phyloP scores from a whole-genome alignment of 805 yeast genomes.

The Schwanniomyces occidentalis region DNA sequence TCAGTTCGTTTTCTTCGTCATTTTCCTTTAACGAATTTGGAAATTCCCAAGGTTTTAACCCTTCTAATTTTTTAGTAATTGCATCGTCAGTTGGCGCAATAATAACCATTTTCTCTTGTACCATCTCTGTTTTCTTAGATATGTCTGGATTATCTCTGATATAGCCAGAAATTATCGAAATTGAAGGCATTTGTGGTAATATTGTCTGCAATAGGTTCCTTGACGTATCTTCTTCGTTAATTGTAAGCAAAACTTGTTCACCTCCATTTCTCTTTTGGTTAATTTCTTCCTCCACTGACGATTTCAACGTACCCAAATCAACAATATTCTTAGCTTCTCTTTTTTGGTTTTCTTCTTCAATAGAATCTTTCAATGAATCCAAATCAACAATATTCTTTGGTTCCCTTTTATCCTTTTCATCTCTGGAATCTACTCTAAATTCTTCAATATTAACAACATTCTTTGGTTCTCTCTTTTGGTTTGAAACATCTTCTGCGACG shows the following conservation, averaged over 20 bases:
- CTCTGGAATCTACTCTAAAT: constrained; percentile 8
- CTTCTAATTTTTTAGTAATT: constrained; percentile 36
- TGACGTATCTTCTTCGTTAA: constrained; percentile 14
- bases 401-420: constrained; percentile 11
- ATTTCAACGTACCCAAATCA: constrained; percentile 13
- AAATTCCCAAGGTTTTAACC: constrained; percentile 82
- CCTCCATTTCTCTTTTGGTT: constrained; percentile 9
- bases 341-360: constrained; percentile 6
- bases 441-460: constrained; percentile 16
- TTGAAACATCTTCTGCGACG: no score
- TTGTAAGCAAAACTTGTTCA: constrained; percentile 10
- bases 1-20: constrained; percentile 45
- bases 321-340: constrained; percentile 21
- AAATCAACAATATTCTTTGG: constrained; percentile 16
- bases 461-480: constrained; percentile 21
- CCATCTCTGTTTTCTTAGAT: constrained; percentile 47
- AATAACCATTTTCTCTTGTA: constrained; percentile 47
- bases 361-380: constrained; percentile 1
- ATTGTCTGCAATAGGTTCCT: constrained; percentile 31
- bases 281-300: constrained; percentile 4
- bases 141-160: constrained; percentile 61
- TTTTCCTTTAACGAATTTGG: constrained; percentile 51
- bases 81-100: constrained; percentile 75
- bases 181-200: constrained; percentile 35
- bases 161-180: constrained; percentile 68